A percentile compares a stretch with the other conserved stretches of the same genome.
phyloP scores from a whole-genome alignment of 192 early-diverging fungal species.

The Backusella psychrophila region DNA sequence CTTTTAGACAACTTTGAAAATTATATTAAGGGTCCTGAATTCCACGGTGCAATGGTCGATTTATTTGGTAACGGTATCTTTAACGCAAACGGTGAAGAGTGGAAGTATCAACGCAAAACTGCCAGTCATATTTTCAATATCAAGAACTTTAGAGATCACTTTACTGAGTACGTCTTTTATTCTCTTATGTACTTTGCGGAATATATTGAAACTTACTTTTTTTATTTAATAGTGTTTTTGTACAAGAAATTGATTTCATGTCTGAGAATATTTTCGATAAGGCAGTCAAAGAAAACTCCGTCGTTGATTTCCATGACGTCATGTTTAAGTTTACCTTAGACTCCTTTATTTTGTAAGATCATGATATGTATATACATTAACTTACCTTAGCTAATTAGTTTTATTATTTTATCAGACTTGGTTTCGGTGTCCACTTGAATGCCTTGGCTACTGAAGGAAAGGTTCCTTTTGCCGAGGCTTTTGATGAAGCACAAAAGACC shows the following conservation, averaged over 20 bases:
- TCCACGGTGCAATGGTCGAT: constrained; percentile 45
- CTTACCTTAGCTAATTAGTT: neutral
- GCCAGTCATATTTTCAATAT: constrained; percentile 36
- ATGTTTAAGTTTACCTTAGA: constrained; percentile 52
- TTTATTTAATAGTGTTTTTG: constrained; percentile 28
- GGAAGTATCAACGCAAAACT: constrained; percentile 61
- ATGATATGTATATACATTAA: too few species aligned
- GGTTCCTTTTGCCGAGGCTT: constrained; percentile 46
- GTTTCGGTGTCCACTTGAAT: constrained; percentile 47
- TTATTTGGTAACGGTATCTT: constrained; percentile 71
- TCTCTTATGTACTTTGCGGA: too few species aligned
- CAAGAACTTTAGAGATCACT: constrained; percentile 40
- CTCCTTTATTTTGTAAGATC: constrained; percentile 45
- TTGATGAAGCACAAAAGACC: constrained; percentile 44
- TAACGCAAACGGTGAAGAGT: constrained; percentile 66
- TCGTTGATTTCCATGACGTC: constrained; percentile 44
- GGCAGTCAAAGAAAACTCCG: constrained; percentile 25
- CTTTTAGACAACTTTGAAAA: constrained; percentile 36
- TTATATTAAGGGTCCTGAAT: constrained; percentile 46
- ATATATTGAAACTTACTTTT: neutral
- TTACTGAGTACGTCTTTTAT: constrained; percentile 29
- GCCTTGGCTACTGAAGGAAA: constrained; percentile 38
- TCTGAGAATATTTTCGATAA: constrained; percentile 25
- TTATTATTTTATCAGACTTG: constrained; percentile 8
- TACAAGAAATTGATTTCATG: constrained; percentile 35